Evolutionary conservation across 2,329 filamentous ascomycete species (phyloP).

Genomic region (Camptophora hylomeconis): DNA sequence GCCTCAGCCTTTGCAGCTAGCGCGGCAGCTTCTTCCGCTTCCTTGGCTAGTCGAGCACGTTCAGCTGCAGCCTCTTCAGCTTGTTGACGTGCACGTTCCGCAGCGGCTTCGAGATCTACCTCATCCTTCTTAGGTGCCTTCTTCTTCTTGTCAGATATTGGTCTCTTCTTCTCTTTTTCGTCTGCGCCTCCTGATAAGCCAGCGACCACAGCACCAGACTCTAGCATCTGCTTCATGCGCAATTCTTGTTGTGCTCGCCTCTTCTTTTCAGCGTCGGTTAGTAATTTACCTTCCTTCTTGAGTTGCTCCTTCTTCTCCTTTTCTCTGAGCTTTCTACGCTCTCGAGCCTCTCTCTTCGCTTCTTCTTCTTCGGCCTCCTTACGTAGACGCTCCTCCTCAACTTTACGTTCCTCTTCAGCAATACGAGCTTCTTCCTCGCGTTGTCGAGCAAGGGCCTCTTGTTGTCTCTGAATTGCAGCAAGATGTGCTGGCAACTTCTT

Average conservation of each 20-base stretch:
- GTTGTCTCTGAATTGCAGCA: constrained; percentile 36
- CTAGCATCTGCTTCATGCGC: constrained; percentile 37
- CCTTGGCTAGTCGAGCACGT: constrained; percentile 43
- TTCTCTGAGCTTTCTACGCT: constrained; percentile 36
- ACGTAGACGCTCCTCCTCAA: constrained; percentile 25
- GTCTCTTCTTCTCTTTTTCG: constrained; percentile 63
- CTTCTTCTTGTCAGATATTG: constrained; percentile 64
- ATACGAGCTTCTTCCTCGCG: constrained; percentile 33
- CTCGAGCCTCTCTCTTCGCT: constrained; percentile 32
- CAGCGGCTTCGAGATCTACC: constrained; percentile 39
- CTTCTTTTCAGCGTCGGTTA: constrained; percentile 37
- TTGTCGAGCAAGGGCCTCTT: constrained; percentile 31
- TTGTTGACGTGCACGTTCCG: constrained; percentile 32
- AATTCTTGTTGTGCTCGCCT: constrained; percentile 33
- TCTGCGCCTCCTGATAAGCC: constrained; percentile 37
- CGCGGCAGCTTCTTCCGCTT: constrained; percentile 65
- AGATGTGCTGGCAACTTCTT: constrained; percentile 66
- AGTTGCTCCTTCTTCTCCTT: constrained; percentile 38
- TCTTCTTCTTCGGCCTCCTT: constrained; percentile 32
- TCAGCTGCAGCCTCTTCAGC: constrained; percentile 42
- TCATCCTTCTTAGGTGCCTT: constrained; percentile 53
- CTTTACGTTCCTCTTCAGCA: constrained; percentile 27
- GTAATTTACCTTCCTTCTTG: constrained; percentile 34
- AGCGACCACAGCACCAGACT: constrained; percentile 32
- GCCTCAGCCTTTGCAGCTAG: constrained; percentile 64